phyloP scores from a whole-genome alignment of 1,284 basidiomycete genomes.

The Pascua sp. region DNA sequence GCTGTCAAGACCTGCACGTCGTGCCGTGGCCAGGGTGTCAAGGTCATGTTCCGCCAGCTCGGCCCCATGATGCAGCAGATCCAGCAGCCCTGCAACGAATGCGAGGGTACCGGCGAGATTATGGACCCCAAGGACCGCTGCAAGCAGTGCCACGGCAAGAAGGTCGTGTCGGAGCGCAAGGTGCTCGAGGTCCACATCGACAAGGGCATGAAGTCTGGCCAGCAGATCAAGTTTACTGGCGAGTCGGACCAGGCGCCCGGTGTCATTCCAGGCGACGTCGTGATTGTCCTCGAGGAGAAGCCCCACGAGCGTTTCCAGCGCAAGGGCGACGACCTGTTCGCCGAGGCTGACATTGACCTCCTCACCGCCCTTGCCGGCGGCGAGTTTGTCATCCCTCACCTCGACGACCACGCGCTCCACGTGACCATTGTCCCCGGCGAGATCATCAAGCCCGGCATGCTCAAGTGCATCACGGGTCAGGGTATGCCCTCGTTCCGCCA shows the following conservation, averaged over 20 bases:
- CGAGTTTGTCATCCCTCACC: conserved; percentile 82
- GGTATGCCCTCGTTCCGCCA: conserved; percentile 99
- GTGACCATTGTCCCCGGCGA: conserved; percentile 86
- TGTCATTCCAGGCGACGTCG: conserved; percentile 88
- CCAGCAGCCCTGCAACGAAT: conserved; percentile 91
- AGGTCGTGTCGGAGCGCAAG: conserved; percentile 92
- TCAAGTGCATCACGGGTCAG: conserved; percentile 89
- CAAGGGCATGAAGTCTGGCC: conserved; percentile 98
- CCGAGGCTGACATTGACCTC: conserved; percentile 85
- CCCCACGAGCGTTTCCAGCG: conserved; percentile 87
- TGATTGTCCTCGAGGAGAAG: conserved; percentile 97
- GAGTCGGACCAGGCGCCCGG: conserved; percentile 95
- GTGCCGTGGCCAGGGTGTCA: conserved; percentile 89
- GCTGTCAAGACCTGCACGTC: conserved; percentile 75
- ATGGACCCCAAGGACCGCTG: conserved; percentile 94
- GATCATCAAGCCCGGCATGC: conserved; percentile 85
- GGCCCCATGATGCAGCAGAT: conserved; percentile 99
- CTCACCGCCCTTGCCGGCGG: conserved; percentile 93
- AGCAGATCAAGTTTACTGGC: conserved; percentile 90
- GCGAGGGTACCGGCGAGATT: conserved; percentile 84
- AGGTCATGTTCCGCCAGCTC: conserved; percentile 82
- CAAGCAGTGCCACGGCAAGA: conserved; percentile 91
- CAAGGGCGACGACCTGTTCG: conserved; percentile 87
- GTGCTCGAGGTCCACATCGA: conserved; percentile 98
- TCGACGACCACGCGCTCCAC: conserved; percentile 85